Base-by-base conservation (phyloP, 257 asterid genomes). In the Ligustrum vulgare region DNA sequence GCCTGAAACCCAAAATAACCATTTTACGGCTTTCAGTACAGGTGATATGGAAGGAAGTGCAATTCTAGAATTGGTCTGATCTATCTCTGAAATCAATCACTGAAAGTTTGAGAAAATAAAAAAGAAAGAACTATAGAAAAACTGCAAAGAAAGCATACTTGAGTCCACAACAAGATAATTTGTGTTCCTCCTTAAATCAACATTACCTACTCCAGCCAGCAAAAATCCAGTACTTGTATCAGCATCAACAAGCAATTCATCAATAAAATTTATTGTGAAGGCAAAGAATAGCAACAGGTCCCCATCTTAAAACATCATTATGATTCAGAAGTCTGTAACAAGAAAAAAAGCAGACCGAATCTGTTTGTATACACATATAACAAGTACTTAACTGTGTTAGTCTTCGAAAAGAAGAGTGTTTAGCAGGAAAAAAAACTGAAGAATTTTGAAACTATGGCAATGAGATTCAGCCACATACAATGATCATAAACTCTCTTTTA, bases 141-240 rank as follows among this genome's bases (percentile, higher is more conserved):
- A 41, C 36, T 41, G 60, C 13, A 65, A 33, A 39, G 23, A 22
- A 23, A 31, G 41, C 94, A 73, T 93, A 93, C 98, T 93, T 75
- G 97, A 90, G 82, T 91, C 97, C 77, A 93, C 98, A 31, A 93
- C 86, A 78, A 93, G 96, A 85, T 93, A 93, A 78, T 93, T 93
- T 60, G 97, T 93, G 35, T 90, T 93, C 87, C 97, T 91, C 90
- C 98, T 91, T 83, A 89, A 75, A 85, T 93, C 98, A 75, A 94
- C 98, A 83, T 94, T 92, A 75, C 98, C 98, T 80, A 94, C 98
- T 85, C 97, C 98, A 77, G 98, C 97, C 71, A 93, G 89, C 82
- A 93, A 84, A 82, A 91, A 93, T 54, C 98, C 98, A 15, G 97
- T 90, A 71, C 91, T 85, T 0, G 98, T 93, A 80, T 93, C 97